phyloP scores from a whole-genome alignment of 2,329 filamentous ascomycete species.

The Paraphoma sp. region DNA sequence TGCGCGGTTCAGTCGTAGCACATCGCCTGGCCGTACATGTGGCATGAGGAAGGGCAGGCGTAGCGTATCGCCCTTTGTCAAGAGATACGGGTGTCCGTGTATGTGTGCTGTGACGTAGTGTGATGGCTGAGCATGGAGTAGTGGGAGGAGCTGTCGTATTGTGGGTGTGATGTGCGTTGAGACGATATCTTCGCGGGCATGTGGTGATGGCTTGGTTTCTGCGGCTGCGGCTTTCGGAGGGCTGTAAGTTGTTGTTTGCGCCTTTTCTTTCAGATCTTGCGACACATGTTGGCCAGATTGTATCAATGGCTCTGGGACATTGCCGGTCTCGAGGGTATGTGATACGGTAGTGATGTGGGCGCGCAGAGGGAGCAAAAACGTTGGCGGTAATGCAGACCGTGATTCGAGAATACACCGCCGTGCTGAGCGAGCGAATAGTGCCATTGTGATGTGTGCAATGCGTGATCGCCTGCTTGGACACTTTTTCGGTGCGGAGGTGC shows the following conservation, averaged over 20 bases:
- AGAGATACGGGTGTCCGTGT: conserved; percentile 79
- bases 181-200: conserved; percentile 35
- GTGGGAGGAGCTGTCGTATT: conserved; percentile 69
- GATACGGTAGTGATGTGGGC: conserved; percentile 54
- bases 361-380: conserved; percentile 60
- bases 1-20: conserved; percentile 86
- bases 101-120: conserved; percentile 84
- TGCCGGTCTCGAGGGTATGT: conserved; percentile 46
- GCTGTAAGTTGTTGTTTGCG: conserved; percentile 19
- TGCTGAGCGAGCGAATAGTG: conserved; percentile 60
- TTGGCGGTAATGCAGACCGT: conserved; percentile 58
- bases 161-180: conserved; percentile 58
- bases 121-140: conserved; percentile 73
- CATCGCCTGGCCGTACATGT: conserved; percentile 71
- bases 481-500: conserved; percentile 23
- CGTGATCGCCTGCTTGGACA: conserved; percentile 7
- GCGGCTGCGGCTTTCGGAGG: conserved; percentile 20
- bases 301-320: conserved; percentile 52
- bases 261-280: conserved; percentile 29
- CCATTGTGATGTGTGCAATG: conserved; percentile 35
- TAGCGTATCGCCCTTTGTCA: conserved; percentile 64
- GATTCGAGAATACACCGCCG: conserved; percentile 70
- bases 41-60: conserved; percentile 60
- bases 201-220: conserved; percentile 18
- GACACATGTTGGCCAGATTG: conserved; percentile 54